Conservation (phyloP, 176 grass and related monocot species). For the Thalia dealbata region DNA sequence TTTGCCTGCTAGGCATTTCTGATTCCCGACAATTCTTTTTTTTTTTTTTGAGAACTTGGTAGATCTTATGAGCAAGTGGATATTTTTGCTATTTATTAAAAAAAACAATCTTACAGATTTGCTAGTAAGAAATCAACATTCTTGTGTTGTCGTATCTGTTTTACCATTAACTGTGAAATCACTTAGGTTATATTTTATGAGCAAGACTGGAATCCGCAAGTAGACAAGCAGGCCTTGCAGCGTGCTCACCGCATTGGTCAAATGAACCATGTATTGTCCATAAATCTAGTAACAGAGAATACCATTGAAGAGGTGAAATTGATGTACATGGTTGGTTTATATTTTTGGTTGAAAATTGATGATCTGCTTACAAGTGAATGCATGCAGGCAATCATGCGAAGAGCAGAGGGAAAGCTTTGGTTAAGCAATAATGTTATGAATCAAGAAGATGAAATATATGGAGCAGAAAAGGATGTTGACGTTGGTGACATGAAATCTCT, state of each 20-base stretch:
- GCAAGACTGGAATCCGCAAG: conserved; percentile 99
- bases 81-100: neutral
- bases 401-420: conserved; percentile 87
- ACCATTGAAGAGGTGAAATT: conserved; percentile 82
- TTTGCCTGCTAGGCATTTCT: no score
- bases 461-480: conserved; percentile 33
- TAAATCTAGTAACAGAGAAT: conserved; percentile 78
- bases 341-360: conserved; percentile 5
- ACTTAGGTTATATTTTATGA: conserved; percentile 93
- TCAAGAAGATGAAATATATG: conserved; percentile 38
- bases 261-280: conserved; percentile 79
- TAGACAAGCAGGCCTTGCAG: conserved; percentile 90
- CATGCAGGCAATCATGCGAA: conserved; percentile 77
- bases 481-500: conserved; percentile 63
- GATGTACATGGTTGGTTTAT: conserved; percentile 7
- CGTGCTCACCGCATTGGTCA: conserved; percentile 94
- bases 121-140: neutral
- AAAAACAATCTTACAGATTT: neutral
- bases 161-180: neutral
- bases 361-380: neutral
- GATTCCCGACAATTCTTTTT: no score
- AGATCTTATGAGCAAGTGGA: neutral
- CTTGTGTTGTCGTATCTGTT: neutral
- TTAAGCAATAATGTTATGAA: conserved; percentile 64
- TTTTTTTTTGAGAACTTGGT: no score